Conservation (phyloP, 2,329 filamentous ascomycete species). For the Calonectria naviculata region DNA sequence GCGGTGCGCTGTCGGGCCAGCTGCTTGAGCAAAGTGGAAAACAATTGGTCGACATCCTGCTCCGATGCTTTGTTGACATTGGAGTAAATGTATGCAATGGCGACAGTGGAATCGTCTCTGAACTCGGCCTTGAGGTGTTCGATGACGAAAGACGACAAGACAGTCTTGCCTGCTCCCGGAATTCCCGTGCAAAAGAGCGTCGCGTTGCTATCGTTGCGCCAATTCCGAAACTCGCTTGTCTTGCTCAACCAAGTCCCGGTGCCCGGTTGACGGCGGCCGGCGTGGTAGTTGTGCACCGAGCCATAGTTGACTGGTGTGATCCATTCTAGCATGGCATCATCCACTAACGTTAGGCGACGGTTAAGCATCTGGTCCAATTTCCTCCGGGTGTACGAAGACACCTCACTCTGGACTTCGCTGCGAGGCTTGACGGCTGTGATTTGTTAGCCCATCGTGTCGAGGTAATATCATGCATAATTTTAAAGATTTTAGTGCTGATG, state of each 20-base stretch:
- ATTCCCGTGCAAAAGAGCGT: background rate
- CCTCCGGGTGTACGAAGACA: background rate
- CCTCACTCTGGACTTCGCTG: background rate
- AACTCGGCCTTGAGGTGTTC: background rate
- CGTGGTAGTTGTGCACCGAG: background rate
- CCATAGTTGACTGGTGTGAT: background rate
- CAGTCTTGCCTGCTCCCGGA: background rate
- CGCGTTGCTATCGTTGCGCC: background rate
- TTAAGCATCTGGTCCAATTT: background rate
- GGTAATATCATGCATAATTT: too few relatives aligned
- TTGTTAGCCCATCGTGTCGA: background rate
- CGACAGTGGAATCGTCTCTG: background rate
- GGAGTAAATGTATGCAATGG: background rate
- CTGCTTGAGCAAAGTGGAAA: conserved; percentile 1
- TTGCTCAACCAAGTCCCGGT: background rate
- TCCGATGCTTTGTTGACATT: background rate
- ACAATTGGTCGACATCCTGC: background rate
- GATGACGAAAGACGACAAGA: background rate
- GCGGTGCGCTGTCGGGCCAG: background rate
- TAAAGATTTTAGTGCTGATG: background rate
- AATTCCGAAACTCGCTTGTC: background rate
- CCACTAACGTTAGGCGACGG: background rate
- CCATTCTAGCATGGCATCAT: conserved; percentile 1
- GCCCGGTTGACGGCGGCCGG: background rate
- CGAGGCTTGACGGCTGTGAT: background rate